Base-by-base conservation (phyloP, 306 rosid genomes). In the Quillaja saponaria region DNA sequence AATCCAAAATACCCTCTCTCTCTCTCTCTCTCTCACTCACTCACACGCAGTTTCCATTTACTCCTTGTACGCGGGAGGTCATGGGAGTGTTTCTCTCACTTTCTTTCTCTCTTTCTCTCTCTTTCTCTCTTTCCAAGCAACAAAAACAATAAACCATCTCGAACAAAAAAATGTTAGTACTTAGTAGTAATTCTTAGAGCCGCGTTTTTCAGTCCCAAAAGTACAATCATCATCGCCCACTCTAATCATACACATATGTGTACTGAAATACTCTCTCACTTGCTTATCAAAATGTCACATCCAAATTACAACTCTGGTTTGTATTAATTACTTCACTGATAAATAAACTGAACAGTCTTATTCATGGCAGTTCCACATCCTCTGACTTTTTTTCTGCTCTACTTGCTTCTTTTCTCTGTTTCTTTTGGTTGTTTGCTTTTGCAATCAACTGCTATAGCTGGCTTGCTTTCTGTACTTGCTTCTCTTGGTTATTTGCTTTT, bases 311-410 rank as follows among this genome's bases (percentile, higher is more conserved):
- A 71, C 66, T 63, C 58, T 54, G 57, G 31, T 55, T 55, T 14
- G 10, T 2, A 39, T 12, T 39, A 14, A 61, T 78, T 78, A 65
- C 75, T 66, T 75, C 61, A 56, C 57, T 58, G 58, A 14, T 39
- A 40, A 76, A 58, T 68, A 60, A 70, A 55, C 54, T 58, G 89
- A 87, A 64, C 61, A 58, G 91, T 84, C 88, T 40, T 38, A 82
- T 56, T 87, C 95, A 77, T 72, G 71, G 67, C 87, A 84, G 85
- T 84, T 80, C 82, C 85, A 76, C 83, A 79, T 51, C 59, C 85
- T 40, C 76, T 78, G 83, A 87, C 95, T 82, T 80, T 69, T 74
- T 18, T 14, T 37, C 16, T 15, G n/a, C 12, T 21, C 66, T 42
- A 33, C 56, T 69, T 68, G 47, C 55, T 78, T 55, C 74, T 78